A percentile compares a stretch with the other conserved stretches of the same genome.
Conservation (phyloP, 1,284 basidiomycete species). For the Ganoderma sinense region DNA sequence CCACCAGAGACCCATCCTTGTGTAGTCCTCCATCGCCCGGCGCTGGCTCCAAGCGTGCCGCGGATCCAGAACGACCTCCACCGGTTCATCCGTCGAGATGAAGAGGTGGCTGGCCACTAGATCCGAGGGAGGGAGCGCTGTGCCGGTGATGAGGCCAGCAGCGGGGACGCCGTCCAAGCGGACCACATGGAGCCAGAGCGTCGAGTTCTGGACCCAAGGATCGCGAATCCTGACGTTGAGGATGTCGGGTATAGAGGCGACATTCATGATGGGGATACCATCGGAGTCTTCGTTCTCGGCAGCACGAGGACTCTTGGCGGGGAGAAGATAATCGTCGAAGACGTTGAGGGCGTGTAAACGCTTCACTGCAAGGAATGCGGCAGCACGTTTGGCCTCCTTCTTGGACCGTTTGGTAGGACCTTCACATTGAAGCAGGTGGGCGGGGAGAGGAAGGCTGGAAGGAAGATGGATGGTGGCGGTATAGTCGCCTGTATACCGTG, state of each 20-base stretch:
- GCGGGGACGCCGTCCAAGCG: constrained; percentile 54
- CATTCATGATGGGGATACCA: constrained; percentile 50
- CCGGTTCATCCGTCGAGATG: constrained; percentile 48
- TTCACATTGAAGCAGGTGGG: constrained; percentile 56
- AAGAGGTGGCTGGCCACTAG: constrained; percentile 45
- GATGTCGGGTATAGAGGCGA: constrained; percentile 54
- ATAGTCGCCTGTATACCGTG: constrained; percentile 70
- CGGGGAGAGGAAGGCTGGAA: constrained; percentile 66
- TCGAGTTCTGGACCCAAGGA: constrained; percentile 68
- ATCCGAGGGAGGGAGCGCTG: constrained; percentile 55
- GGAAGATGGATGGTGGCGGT: constrained; percentile 69
- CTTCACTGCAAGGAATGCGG: constrained; percentile 78
- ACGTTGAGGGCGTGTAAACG: constrained; percentile 72
- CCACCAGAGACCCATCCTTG: constrained; percentile 66
- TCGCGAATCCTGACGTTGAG: constrained; percentile 64
- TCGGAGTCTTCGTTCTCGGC: constrained; percentile 60
- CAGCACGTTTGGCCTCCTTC: constrained; percentile 82
- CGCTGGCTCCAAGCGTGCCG: constrained; percentile 54
- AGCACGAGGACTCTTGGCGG: constrained; percentile 51
- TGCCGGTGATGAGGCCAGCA: constrained; percentile 71
- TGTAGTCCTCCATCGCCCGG: constrained; percentile 66
- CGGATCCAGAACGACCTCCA: constrained; percentile 49
- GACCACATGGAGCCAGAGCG: constrained; percentile 68
- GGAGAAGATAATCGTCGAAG: constrained; percentile 82
- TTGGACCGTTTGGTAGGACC: constrained; percentile 72